These are phyloP conservation scores for Trametes maxima DNA, from an alignment of 768 basidiomycete species.

Conservation along the genomic window DNA sequence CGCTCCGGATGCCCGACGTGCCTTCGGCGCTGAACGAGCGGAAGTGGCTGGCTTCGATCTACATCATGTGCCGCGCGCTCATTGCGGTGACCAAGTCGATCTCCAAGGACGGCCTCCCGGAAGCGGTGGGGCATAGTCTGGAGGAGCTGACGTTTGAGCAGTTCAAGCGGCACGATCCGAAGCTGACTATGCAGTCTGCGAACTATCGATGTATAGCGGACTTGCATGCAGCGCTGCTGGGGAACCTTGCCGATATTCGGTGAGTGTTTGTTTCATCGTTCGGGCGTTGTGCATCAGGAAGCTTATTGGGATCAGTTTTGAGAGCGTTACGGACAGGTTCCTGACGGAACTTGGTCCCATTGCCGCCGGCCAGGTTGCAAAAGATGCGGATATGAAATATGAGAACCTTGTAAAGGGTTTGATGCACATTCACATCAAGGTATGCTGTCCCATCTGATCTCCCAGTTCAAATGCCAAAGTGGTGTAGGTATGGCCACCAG, in stretches of 20 bases:
- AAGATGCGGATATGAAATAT: conserved; percentile 79
- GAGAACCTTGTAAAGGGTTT: conserved; percentile 86
- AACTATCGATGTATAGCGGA: conserved; percentile 85
- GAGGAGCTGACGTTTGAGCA: conserved; percentile 90
- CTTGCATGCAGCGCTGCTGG: conserved; percentile 81
- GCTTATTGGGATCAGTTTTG: conserved; percentile 54
- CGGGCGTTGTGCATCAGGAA: not conserved
- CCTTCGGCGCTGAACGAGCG: conserved; percentile 63
- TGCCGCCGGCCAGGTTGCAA: conserved; percentile 71
- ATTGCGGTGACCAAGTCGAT: conserved; percentile 74
- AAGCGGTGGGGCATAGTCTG: conserved; percentile 74
- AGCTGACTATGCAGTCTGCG: conserved; percentile 62
- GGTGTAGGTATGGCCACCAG: conserved; percentile 87
- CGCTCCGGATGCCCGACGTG: conserved; percentile 48
- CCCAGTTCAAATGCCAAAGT: not conserved
- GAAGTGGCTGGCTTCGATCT: conserved; percentile 81
- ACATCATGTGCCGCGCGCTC: conserved; percentile 87
- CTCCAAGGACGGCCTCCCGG: conserved; percentile 77
- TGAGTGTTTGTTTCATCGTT: conserved; percentile 38
- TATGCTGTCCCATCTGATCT: conserved; percentile 26
- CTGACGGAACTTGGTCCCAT: conserved; percentile 76
- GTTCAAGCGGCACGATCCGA: conserved; percentile 70
- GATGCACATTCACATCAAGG: conserved; percentile 82
- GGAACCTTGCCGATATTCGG: conserved; percentile 81
- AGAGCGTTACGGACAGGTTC: conserved; percentile 93